Conservation (phyloP, 257 asterid genomes). For the Rehmannia glutinosa region DNA sequence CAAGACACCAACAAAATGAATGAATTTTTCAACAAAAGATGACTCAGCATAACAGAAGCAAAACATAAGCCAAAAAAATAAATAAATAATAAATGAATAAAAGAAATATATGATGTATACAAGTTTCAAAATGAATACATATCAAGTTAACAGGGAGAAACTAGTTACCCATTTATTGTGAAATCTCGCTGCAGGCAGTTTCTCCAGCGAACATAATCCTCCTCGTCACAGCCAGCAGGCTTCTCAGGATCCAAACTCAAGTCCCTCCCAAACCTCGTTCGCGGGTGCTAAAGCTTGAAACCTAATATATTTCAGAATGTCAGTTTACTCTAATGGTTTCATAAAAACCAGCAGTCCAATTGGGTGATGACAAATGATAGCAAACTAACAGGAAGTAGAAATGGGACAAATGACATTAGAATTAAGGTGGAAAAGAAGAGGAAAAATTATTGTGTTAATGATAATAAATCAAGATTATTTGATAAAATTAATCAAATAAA, state of each 20-base stretch:
- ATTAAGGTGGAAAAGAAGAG: neutral
- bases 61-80: neutral
- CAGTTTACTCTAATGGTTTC: neutral
- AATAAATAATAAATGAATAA: neutral
- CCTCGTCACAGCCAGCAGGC: conserved; percentile 58
- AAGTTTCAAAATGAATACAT: neutral
- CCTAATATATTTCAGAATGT: conserved; percentile 37
- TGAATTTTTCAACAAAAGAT: neutral
- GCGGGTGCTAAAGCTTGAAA: conserved; percentile 86
- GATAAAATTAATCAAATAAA: neutral
- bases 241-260: conserved; percentile 39
- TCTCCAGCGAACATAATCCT: conserved; percentile 75
- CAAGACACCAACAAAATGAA: neutral
- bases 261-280: conserved; percentile 37
- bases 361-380: neutral
- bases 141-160: conserved; percentile 22
- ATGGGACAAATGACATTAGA: neutral
- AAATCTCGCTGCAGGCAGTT: conserved; percentile 75
- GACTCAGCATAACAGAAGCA: neutral
- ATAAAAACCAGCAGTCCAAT: neutral
- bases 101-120: neutral
- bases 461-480: neutral
- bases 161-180: conserved; percentile 69
- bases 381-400: neutral
- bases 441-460: neutral